Conservation (phyloP, 1,139 yeast species). For the Saccharomycopsis crataegensis region DNA sequence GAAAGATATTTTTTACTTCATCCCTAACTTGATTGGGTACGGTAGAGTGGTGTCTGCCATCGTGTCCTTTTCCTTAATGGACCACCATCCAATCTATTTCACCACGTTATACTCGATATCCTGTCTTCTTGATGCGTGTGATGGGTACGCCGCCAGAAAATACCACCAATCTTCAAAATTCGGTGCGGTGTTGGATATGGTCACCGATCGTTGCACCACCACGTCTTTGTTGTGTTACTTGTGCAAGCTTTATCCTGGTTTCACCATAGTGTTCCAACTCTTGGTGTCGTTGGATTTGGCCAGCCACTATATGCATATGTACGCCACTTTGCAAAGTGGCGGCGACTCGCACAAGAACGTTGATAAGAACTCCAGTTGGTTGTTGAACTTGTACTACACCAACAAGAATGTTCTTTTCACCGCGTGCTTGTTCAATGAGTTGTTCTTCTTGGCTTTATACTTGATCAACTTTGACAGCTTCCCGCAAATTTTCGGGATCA, state of each 20-base stretch:
- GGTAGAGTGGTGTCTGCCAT: constrained; percentile 75
- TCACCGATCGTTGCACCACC: constrained; percentile 96
- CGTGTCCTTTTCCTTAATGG: constrained; percentile 75
- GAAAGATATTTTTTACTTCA: constrained; percentile 58
- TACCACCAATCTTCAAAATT: constrained; percentile 84
- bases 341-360: constrained; percentile 80
- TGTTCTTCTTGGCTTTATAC: constrained; percentile 86
- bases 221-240: constrained; percentile 82
- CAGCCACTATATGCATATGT: constrained; percentile 98
- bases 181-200: constrained; percentile 98
- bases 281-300: constrained; percentile 85
- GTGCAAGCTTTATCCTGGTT: constrained; percentile 49
- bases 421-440: constrained; percentile 88
- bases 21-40: constrained; percentile 91
- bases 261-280: constrained; percentile 68
- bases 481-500: constrained; percentile 34
- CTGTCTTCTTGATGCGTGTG: constrained; percentile 91
- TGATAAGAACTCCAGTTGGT: constrained; percentile 59
- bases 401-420: constrained; percentile 75
- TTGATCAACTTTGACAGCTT: constrained; percentile 47
- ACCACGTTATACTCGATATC: constrained; percentile 75
- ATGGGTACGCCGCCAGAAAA: constrained; percentile 91
- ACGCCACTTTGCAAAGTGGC: constrained; percentile 80
- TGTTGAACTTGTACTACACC: constrained; percentile 80
- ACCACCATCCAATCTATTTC: constrained; percentile 72